Evolutionary conservation across 1,139 yeast species (phyloP), one percentile per base, ranked within the genome.

Genomic region (Magnusiomyces ingens): DNA sequence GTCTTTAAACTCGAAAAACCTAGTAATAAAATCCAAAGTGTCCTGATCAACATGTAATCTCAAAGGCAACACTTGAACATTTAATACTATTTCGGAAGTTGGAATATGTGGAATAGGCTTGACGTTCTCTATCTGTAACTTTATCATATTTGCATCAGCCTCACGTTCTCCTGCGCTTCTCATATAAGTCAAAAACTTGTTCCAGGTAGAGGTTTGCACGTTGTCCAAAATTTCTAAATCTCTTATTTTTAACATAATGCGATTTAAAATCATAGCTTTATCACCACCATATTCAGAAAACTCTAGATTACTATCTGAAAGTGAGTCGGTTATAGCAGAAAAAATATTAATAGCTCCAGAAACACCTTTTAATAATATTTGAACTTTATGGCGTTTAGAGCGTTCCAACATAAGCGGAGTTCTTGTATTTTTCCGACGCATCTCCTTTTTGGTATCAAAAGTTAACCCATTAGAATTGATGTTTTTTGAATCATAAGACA

Each of bases 41-140:
- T 93, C 98, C 67, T 93, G 99, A 67, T 94, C 99, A 44, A 93
- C 82, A 65, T 89, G 90, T 19, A 94, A 67, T 52, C 96, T 72
- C 44, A 93, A 64, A 0, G 99, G 99, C 38, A 87, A 71, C 0
- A 88, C 69, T 2, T 76, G 70, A 0, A 84, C 73, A 42, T 75
- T 71, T 52, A 88, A 63, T 1, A 81, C 72, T 17, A 85, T 70
- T 63, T 94, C 99, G 0, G 87, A 77, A 1, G 90, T 84, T 12
- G 85, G 83, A 46, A 89, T 64, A 13, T 72, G 67, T 0, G 82
- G 75, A 18, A 81, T 77, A 0, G 96, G 95, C 57, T 89, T 73
- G 2, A 86, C 79, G 48, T 82, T 82, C 29, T 77, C 75, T 48
- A 89, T 63, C 2, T 72, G 69, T 5, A 85, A 52, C 17, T 72